Conservation (phyloP, 129 eudicot species). For the Pittosporum tobira region DNA sequence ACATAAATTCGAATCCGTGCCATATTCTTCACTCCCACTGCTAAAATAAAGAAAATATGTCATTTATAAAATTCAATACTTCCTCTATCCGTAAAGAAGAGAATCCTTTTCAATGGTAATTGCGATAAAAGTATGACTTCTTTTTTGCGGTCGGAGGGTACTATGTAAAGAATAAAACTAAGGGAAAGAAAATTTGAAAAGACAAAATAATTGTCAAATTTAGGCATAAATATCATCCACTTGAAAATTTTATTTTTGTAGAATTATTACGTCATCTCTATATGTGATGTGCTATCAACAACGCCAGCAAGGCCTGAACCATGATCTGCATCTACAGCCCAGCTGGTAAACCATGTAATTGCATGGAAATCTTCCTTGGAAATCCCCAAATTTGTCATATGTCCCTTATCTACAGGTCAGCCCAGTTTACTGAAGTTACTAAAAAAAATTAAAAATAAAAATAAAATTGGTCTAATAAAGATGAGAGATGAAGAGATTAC, state of each 20-base stretch:
- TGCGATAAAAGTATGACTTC: too few relatives aligned
- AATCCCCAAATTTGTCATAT: conserved; percentile 49
- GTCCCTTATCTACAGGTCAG: conserved; percentile 47
- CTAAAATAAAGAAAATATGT: conserved; percentile 6
- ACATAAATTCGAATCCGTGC: conserved; percentile 17
- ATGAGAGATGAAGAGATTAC: conserved; percentile 28
- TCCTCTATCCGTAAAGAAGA: background rate
- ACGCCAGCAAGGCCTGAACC: conserved; percentile 38
- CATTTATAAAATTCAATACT: background rate
- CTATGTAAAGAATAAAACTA: too few relatives aligned
- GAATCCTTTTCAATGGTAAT: too few relatives aligned
- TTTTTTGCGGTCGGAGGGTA: too few relatives aligned
- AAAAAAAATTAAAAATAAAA: background rate
- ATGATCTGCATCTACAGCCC: conserved; percentile 97
- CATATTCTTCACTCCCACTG: conserved; percentile 15
- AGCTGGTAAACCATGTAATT: conserved; percentile 91
- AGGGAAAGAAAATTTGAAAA: too few relatives aligned
- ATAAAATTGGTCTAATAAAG: background rate
- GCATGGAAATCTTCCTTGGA: conserved; percentile 72
- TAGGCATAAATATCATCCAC: background rate
- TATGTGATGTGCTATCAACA: conserved; percentile 16
- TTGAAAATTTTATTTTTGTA: background rate
- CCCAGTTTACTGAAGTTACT: background rate
- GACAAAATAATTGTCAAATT: background rate
- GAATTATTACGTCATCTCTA: conserved; percentile 21